Base-by-base conservation (phyloP, 106 monocot genomes). In the Cymbidium sinense region DNA sequence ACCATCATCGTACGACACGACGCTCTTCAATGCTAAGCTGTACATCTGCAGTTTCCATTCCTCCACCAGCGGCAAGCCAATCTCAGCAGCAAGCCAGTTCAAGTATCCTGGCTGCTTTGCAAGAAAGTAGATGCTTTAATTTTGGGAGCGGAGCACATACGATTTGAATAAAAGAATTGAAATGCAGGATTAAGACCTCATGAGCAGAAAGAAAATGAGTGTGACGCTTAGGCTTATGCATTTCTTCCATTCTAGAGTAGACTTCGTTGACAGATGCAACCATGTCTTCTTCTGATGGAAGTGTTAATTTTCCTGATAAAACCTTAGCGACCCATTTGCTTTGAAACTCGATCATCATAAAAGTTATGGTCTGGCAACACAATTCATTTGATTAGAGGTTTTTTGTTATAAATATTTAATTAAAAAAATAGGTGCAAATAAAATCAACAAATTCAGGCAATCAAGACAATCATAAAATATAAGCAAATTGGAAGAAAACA, bases 321-420 rank as follows among this genome's bases (percentile, higher is more conserved):
- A 82, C 85, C 35, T 65, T 75, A 43, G 89, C 87, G 18, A 89
- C 89, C 92, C 89, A 92, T 75, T 87, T 92, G 82, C 85, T 80
- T 77, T 92, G 92, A 33, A 89, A 55, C 58, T 92, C 87, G 28
- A 73, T 70, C 75, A 83, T 11, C 10, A 78, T 75, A 75, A 89
- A 92, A 39, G 86, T 85, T 20, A 74, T 41, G 7, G 81, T 77
- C 91, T 91, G 73, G 47, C 21, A 70, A 13, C 35, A 54, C 11
- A 47, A 29, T 0, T 44, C 17, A 28, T 7, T 44, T 19, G 47
- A 47, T 47, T 47, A 47, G 47, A 15, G 15, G 47, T 28, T 50
- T 44, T n/a, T 75, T 1, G 12, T 50, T 44, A 47, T 15, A 47
- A 47, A 47, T 15, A 15, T 47, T 47, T 47, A 2, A 47, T 2